Evolutionary conservation across 2,329 filamentous ascomycete genomes (phyloP).

Genomic region (Colletotrichum paranaense): DNA sequence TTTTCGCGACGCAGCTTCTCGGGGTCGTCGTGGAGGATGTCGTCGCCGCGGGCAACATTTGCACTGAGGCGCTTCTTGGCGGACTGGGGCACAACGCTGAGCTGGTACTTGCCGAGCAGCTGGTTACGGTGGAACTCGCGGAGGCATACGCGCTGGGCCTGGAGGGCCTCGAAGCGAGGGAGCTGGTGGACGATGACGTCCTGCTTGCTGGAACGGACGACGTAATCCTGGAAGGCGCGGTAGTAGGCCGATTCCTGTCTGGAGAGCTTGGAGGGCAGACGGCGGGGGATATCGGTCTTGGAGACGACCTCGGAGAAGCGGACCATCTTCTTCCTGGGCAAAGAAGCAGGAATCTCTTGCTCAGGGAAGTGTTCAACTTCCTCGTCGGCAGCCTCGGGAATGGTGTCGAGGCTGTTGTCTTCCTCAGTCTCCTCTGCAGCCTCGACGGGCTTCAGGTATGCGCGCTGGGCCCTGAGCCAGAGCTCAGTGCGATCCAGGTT

Average conservation of each 20-base stretch:
- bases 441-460: slow-evolving; percentile 78
- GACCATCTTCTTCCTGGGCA: slow-evolving; percentile 76
- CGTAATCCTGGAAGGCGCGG: slow-evolving; percentile 83
- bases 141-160: slow-evolving; percentile 82
- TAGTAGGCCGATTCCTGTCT: slow-evolving; percentile 84
- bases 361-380: slow-evolving; percentile 44
- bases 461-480: slow-evolving; percentile 86
- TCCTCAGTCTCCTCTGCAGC: slow-evolving; percentile 47
- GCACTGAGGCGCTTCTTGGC: slow-evolving; percentile 77
- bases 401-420: slow-evolving; percentile 45
- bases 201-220: slow-evolving; percentile 71
- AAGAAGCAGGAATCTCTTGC: slow-evolving; percentile 39
- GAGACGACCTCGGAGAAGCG: slow-evolving; percentile 73
- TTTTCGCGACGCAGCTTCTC: slow-evolving; percentile 76
- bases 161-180: slow-evolving; percentile 87
- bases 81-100: slow-evolving; percentile 75
- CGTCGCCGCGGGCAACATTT: slow-evolving; percentile 80
- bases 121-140: slow-evolving; percentile 80
- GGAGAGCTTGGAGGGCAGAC: slow-evolving; percentile 62
- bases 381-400: slow-evolving; percentile 47
- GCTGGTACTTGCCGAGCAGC: slow-evolving; percentile 85
- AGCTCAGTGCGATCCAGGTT: slow-evolving; percentile 86
- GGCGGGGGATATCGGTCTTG: slow-evolving; percentile 58
- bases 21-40: slow-evolving; percentile 70
- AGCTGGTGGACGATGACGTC: slow-evolving; percentile 90